Evolutionary conservation across 768 basidiomycete species (phyloP), one percentile per base, ranked within the genome.

Genomic region (Gymnopilus junonius): DNA sequence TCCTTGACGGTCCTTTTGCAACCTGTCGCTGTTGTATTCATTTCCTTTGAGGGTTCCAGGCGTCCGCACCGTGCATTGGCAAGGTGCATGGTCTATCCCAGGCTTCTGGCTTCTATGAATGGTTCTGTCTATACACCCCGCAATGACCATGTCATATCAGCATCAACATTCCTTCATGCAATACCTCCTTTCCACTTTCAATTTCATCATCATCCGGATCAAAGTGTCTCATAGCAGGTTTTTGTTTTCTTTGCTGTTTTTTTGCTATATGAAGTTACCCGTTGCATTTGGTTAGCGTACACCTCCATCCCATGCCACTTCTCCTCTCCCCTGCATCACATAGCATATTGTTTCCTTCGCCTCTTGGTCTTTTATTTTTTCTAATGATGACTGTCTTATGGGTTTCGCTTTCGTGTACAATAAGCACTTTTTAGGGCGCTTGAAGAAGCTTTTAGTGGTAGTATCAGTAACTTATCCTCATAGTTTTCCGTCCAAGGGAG

Each of bases 371-470:
- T 48, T 48, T 32, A 31, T 43, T 17, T 50, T 10, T 23, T 39
- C 32, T 40, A 32, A 32, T 20, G 45, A 7, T 50, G 21, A n/a
- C 14, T 42, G 40, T 61, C 21, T 40, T 61, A 37, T 53, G 29
- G 51, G 29, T 55, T 43, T 23, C 37, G 39, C 32, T 27, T 37
- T 59, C 27, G 31, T 59, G 45, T 48, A 54, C 39, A 45, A 55
- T 55, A 61, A 20, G 25, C 39, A 40, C 23, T 54, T 40, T n/a
- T 42, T 43, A 42, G 59, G 59, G 48, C 48, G 48, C 48, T 51
- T 51, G 48, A 10, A 48, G 45, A 15, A 48, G 45, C 23, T 27
- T 31, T 32, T 27, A 17, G 48, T n/a, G 6, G 48, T 51, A 32
- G 27, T 32, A 51, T n/a, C 31, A 32, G n/a, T 51, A 51, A 51